phyloP scores from a whole-genome alignment of 495 filamentous ascomycete genomes.

The Penicillium canariense region DNA sequence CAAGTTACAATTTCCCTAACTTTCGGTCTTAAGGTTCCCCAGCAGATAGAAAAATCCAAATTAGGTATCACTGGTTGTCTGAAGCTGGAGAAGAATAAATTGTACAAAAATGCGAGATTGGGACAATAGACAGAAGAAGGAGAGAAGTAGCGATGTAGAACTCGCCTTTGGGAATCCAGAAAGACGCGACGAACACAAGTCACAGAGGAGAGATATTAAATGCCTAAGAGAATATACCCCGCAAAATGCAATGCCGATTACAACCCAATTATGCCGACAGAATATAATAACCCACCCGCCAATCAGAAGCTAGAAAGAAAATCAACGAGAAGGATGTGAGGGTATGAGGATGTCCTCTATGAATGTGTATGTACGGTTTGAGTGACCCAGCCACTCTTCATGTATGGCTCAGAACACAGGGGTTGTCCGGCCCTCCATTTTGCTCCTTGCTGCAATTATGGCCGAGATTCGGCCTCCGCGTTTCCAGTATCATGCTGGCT shows the following conservation, averaged over 20 bases:
- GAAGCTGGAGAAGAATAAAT: not conserved
- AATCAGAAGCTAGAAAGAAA: conserved; percentile 1
- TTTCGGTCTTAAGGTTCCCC: not conserved
- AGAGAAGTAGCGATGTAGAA: not conserved
- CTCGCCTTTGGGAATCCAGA: not conserved
- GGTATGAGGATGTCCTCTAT: no score
- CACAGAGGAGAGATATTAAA: conserved; percentile 16
- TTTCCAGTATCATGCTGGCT: not conserved
- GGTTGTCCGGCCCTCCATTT: not conserved
- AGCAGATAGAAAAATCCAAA: not conserved
- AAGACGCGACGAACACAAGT: not conserved
- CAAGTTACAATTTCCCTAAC: not conserved
- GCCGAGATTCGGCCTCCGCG: conserved; percentile 9
- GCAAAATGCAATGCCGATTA: conserved; percentile 30
- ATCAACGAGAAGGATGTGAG: conserved; percentile 2
- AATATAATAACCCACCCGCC: not conserved
- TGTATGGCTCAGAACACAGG: conserved; percentile 4
- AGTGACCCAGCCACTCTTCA: conserved; percentile 29
- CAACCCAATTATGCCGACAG: conserved; percentile 17
- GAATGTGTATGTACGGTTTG: conserved; percentile 17
- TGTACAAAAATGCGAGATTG: conserved; percentile 11
- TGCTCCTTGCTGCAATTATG: conserved; percentile 5
- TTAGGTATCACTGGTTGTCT: not conserved
- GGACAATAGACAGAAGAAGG: not conserved
- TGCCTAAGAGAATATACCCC: conserved; percentile 19